phyloP scores from a whole-genome alignment of 2,329 filamentous ascomycete species.

The Phoma sp. region DNA sequence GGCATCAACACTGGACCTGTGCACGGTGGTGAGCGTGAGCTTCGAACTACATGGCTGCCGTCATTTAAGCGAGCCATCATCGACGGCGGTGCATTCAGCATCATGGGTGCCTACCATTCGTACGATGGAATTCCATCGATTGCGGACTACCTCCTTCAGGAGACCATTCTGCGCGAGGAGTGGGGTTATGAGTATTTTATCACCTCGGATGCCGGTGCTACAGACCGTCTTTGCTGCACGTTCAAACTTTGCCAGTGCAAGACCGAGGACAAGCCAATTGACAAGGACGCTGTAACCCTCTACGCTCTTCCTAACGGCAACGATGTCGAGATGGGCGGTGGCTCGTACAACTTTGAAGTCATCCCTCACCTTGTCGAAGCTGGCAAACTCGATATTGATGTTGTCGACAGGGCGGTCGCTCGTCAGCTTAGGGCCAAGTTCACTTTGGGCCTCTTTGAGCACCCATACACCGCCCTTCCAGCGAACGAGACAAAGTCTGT shows the following conservation, averaged over 20 bases:
- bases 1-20: conserved; percentile 72
- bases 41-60: conserved; percentile 61
- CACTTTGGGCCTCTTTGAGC: conserved; percentile 72
- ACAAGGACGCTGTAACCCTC: conserved; percentile 69
- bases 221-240: conserved; percentile 68
- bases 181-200: conserved; percentile 77
- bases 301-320: conserved; percentile 71
- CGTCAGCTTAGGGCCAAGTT: conserved; percentile 73
- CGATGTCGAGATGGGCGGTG: conserved; percentile 79
- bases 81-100: conserved; percentile 69
- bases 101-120: conserved; percentile 78
- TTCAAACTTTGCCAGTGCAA: conserved; percentile 68
- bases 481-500: conserved; percentile 62
- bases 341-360: conserved; percentile 70
- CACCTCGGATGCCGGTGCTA: conserved; percentile 72
- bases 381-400: conserved; percentile 64
- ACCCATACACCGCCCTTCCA: conserved; percentile 67
- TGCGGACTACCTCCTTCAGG: conserved; percentile 69
- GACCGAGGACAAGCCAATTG: conserved; percentile 57
- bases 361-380: conserved; percentile 70
- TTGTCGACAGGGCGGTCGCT: conserved; percentile 71
- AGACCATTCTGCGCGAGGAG: conserved; percentile 69
- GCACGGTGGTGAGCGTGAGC: conserved; percentile 62
- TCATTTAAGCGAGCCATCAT: conserved; percentile 74
- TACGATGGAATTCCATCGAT: conserved; percentile 75